A percentile compares a stretch with the other conserved stretches of the same genome.
phyloP scores from a whole-genome alignment of 306 rosid genomes.

The Castanea sativa region DNA sequence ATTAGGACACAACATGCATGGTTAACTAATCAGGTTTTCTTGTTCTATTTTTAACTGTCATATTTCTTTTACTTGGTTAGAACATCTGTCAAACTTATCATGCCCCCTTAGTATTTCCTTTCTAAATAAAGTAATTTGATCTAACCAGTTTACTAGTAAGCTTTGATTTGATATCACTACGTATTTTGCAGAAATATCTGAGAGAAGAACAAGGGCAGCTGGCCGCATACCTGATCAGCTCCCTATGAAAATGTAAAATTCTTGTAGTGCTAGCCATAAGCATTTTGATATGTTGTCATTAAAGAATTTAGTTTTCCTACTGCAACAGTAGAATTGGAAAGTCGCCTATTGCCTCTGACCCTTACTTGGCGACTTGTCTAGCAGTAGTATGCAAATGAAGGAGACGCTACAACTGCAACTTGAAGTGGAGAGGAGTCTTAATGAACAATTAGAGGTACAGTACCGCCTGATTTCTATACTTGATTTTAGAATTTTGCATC shows the following conservation, averaged over 20 bases:
- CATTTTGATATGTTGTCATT: neutral
- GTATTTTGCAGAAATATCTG: neutral
- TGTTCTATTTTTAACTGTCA: too few species aligned
- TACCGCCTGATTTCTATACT: neutral
- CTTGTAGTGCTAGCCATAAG: neutral
- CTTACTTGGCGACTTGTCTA: neutral
- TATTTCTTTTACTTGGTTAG: too few species aligned
- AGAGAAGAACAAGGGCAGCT: neutral
- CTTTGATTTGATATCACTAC: neutral
- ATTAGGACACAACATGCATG: too few species aligned
- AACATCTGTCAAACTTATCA: too few species aligned
- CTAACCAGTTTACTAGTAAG: neutral
- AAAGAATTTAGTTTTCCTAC: neutral
- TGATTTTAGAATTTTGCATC: too few species aligned
- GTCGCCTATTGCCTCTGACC: neutral
- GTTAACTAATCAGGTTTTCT: too few species aligned
- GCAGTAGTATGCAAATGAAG: conserved; percentile 43
- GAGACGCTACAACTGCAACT: conserved; percentile 36
- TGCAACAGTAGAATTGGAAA: neutral
- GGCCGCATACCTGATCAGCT: neutral
- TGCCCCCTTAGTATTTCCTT: too few species aligned
- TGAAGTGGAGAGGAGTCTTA: conserved; percentile 35
- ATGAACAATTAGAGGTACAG: conserved; percentile 41
- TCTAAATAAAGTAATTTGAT: too few species aligned
- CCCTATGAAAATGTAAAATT: neutral